A percentile compares a stretch with the other conserved stretches of the same genome.
These are phyloP conservation scores for Dispira simplex DNA, from an alignment of 192 early-diverging fungal genomes.

Conservation along the genomic window DNA sequence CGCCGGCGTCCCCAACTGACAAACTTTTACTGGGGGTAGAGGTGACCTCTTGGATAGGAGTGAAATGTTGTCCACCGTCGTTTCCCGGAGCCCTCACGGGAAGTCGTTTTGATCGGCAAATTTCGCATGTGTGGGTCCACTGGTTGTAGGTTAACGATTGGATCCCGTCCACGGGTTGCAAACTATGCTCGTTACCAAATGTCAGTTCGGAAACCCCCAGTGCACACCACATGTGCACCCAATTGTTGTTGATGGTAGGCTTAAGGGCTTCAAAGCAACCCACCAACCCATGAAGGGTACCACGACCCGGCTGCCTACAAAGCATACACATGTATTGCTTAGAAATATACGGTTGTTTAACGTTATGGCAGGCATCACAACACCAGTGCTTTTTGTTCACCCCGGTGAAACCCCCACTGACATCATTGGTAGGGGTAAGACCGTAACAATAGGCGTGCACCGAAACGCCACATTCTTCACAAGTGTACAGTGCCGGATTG, in stretches of 20 bases:
- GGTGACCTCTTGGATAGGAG: no score
- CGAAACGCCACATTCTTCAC: conserved; percentile 25
- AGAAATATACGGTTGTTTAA: conserved; percentile 36
- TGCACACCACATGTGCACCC: conserved; percentile 60
- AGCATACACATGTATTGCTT: conserved; percentile 46
- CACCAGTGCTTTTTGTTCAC: conserved; percentile 13
- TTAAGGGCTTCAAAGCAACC: conserved; percentile 35
- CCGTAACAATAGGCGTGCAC: conserved; percentile 41
- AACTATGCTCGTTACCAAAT: conserved; percentile 23
- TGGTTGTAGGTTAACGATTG: conserved; percentile 22
- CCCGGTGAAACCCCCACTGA: no score
- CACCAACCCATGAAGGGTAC: conserved; percentile 14
- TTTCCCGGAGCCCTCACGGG: no score
- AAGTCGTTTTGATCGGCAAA: neutral
- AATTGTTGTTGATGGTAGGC: conserved; percentile 55
- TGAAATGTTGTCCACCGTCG: no score
- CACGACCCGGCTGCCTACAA: conserved; percentile 27
- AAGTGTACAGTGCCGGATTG: conserved; percentile 20
- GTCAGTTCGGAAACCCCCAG: conserved; percentile 34
- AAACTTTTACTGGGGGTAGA: no score
- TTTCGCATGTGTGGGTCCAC: conserved; percentile 15
- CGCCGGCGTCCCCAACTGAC: no score
- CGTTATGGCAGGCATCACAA: conserved; percentile 49
- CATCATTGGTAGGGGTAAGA: neutral
- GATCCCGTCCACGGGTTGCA: conserved; percentile 32